Evolutionary conservation across 2,329 filamentous ascomycete species (phyloP), one percentile per base, ranked within the genome.

Genomic region (Parafenestella ontariensis): DNA sequence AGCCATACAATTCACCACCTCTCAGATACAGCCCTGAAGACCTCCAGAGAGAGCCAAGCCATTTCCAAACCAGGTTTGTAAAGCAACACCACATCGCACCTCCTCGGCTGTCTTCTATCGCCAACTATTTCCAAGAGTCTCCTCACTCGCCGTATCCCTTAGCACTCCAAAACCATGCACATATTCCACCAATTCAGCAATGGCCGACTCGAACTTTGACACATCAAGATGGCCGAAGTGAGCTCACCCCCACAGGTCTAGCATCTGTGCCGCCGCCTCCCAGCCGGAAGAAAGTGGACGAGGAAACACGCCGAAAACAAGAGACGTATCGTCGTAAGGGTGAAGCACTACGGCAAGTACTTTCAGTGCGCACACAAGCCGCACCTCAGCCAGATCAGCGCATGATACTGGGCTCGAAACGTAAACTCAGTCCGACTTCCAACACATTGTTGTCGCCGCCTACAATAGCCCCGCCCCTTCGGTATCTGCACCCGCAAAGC

Each of bases 151-250:
- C 9, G 15, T 17, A 15, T 24, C 1, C n/a, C 18, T 23, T 39
- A 24, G 4, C 24, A 17, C 28, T 24, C 2, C 24, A 7, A 24
- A 10, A 42, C 15, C 11, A 6, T 15, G 11, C 8, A 23, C 37
- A 23, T 6, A 11, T 2, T 31, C 61, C 61, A 3, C 37, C 56
- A 1, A 40, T 58, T 5, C 58, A 66, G 15, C 41, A 64, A 44
- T 64, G 62, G 62, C 60, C 58, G 1, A 62, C 60, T 2, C 26
- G 53, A 20, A 55, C 50, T 23, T 28, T 50, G 6, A 21, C n/a
- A 21, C n/a, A n/a, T 15, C 20, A n/a, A 23, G 8, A 15, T 15
- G 11, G 18, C 20, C 37, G 4, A 9, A 20, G 36, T 13, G 36
- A 21, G 17, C 9, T 20, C 10, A 8, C 18, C 15, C 36, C 2